Evolutionary conservation across 306 rosid genomes (phyloP), one percentile per base, ranked within the genome.

Genomic region (Mimosa bimucronata): DNA sequence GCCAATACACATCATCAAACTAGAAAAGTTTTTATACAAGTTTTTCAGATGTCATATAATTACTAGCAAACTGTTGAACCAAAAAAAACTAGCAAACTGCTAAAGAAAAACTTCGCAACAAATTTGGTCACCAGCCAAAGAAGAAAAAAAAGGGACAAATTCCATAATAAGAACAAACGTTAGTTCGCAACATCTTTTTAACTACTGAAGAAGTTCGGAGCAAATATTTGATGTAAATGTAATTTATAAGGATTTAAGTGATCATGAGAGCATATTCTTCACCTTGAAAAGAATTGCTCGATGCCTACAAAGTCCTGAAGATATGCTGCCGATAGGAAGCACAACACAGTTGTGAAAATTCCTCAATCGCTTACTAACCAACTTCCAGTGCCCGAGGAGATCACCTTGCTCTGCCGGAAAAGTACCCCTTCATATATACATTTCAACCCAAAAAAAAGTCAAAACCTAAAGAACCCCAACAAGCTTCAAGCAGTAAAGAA

Each of bases 241-340:
- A 42, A 75, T 42, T 42, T 16, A 38, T 42, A 16, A 40, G n/a
- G 28, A 75, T 41, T 68, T 40, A 25, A 60, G 19, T 60, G 28
- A 28, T 55, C 25, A 3, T 9, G 64, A n/a, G 41, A 37, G 78
- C 21, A 60, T 66, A 38, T 75, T 62, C 60, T 80, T 85, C 79
- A 95, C 99, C 97, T 96, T 96, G 88, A 96, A 96, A 76, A 96
- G 97, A 84, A 96, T 84, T 21, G 99, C 99, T 6, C 98, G 97
- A 72, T 96, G 99, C 86, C 99, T 86, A 78, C 99, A 96, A 60
- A 93, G 91, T 65, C 99, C 99, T 42, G 85, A 77, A 28, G 99
- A 96, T 21, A 96, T 90, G 89, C 90, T 90, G 72, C 99, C 97
- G 7, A 96, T 86, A 16, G 99, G 99, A 74, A 96, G 87, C 86